phyloP scores from a whole-genome alignment of 371 early-diverging fungal genomes.

The Sporodiniella umbellata region DNA sequence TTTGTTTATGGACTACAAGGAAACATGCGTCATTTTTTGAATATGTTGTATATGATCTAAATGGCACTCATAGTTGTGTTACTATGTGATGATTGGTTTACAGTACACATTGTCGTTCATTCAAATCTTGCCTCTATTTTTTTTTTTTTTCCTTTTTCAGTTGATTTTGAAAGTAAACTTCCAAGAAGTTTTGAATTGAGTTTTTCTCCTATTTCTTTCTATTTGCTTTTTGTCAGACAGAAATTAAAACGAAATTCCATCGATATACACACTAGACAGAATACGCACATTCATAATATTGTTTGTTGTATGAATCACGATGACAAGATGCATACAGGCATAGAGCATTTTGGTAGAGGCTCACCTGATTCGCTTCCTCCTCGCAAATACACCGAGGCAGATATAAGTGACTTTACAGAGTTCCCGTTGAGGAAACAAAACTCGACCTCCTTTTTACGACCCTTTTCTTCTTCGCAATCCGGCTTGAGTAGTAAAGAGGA shows the following conservation, averaged over 20 bases:
- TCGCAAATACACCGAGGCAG: constrained; percentile 22
- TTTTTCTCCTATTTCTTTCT: too few relatives aligned
- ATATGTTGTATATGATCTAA: too few relatives aligned
- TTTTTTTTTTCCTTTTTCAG: too few relatives aligned
- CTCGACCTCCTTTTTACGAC: constrained; percentile 20
- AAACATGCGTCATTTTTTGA: too few relatives aligned
- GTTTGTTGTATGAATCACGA: neutral
- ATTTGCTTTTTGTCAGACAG: neutral
- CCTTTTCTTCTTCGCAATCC: constrained; percentile 23
- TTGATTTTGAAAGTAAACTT: neutral
- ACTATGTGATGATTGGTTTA: too few relatives aligned
- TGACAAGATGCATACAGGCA: neutral
- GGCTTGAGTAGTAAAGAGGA: constrained; percentile 17
- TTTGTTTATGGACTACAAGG: too few relatives aligned
- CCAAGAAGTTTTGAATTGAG: too few relatives aligned
- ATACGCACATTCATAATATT: too few relatives aligned
- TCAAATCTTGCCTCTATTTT: neutral
- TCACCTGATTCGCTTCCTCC: neutral
- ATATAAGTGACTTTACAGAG: constrained; percentile 39
- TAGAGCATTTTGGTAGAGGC: neutral
- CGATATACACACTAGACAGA: too few relatives aligned
- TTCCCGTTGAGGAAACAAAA: too few relatives aligned
- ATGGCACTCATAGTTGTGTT: too few relatives aligned
- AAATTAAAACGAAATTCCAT: too few relatives aligned
- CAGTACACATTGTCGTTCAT: neutral